A percentile compares a stretch with the other conserved stretches of the same genome.
phyloP scores from a whole-genome alignment of 2,329 filamentous ascomycete genomes.

The Paecilomyces sp. region DNA sequence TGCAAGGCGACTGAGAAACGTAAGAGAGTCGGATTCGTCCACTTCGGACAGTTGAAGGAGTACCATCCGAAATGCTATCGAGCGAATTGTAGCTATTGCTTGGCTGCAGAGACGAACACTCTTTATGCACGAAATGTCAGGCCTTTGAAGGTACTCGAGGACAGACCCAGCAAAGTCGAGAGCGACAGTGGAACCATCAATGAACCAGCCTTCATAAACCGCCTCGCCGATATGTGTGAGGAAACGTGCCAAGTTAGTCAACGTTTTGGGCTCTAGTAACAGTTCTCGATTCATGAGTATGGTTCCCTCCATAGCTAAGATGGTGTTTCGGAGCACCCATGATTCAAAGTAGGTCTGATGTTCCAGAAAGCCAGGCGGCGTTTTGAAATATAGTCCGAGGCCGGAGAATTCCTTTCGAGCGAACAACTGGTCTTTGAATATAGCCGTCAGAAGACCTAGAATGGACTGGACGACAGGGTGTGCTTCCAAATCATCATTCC shows the following conservation, averaged over 20 bases:
- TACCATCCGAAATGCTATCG: slow-evolving; percentile 70
- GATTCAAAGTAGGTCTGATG: slow-evolving; percentile 95
- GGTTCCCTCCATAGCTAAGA: slow-evolving; percentile 62
- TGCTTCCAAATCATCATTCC: slow-evolving; percentile 44
- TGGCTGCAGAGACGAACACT: slow-evolving; percentile 86
- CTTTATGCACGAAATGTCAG: slow-evolving; percentile 74
- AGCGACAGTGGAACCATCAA: slow-evolving; percentile 74
- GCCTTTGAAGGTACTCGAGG: slow-evolving; percentile 80
- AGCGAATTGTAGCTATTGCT: slow-evolving; percentile 67
- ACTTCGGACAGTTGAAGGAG: slow-evolving; percentile 78
- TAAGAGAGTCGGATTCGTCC: slow-evolving; percentile 61
- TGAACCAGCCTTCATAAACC: slow-evolving; percentile 93
- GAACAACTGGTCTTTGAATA: slow-evolving; percentile 82
- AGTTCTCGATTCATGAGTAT: slow-evolving; percentile 65
- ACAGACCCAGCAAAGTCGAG: slow-evolving; percentile 81
- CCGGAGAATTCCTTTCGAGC: slow-evolving; percentile 84
- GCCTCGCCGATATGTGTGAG: slow-evolving; percentile 77
- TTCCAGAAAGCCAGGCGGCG: slow-evolving; percentile 86
- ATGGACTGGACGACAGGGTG: slow-evolving; percentile 69
- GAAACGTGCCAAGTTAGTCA: slow-evolving; percentile 82
- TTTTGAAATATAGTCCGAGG: slow-evolving; percentile 76
- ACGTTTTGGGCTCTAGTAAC: slow-evolving; percentile 70
- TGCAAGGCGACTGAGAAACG: slow-evolving; percentile 74
- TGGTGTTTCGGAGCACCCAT: slow-evolving; percentile 69
- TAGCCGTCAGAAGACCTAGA: slow-evolving; percentile 66